Base-by-base conservation (phyloP, 1,284 basidiomycete species). In the Cutaneotrichosporon sp. region DNA sequence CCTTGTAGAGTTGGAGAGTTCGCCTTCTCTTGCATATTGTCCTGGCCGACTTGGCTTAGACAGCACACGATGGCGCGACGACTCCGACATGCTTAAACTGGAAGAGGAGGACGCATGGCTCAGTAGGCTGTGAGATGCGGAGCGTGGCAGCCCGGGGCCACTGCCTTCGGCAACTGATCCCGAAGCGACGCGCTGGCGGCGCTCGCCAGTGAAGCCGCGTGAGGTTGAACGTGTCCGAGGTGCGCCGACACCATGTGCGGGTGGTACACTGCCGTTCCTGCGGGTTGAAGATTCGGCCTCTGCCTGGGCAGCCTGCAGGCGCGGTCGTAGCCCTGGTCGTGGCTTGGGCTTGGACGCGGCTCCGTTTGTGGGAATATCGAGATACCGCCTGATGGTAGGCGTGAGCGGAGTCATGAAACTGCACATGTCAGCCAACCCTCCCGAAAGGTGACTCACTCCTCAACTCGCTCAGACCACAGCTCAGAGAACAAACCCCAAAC, bases 401-500 rank as follows among this genome's bases (percentile, higher is more conserved):
- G 82, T 82, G 31, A 84, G 69, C 1, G 81, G 81, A 11, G 74
- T 76, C 8, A 80, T 78, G 56, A 83, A 84, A 2, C 81, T 82
- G 65, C 1, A 26, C 7, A 11, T 51, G 65, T 72, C 60, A 72
- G 65, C 57, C 14, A 30, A 30, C 13, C 22, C 13, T 30, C 18
- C 21, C 16, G 21, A 49, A 36, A 4, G 30, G 16, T 10, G 18
- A 76, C 81, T 77, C 67, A 82, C 76, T 71, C 71, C 38, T 81
- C 80, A 1, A 83, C 78, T 16, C 82, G 67, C 49, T 82, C 81
- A 2, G 83, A 82, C 80, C 80, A 84, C 8, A 74, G 56, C 0
- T 73, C 71, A 16, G 69, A 68, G 64, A 81, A 84, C 42, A 64
- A 58, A 32, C 71, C 79, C 78, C 82, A 84, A 18, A 84, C 67